Percentiles rank a stretch among this genome's conserved stretches.
These are phyloP conservation scores for Chrysosporium keratinophilum DNA, from an alignment of 2,329 filamentous ascomycete species.

Conservation along the genomic window DNA sequence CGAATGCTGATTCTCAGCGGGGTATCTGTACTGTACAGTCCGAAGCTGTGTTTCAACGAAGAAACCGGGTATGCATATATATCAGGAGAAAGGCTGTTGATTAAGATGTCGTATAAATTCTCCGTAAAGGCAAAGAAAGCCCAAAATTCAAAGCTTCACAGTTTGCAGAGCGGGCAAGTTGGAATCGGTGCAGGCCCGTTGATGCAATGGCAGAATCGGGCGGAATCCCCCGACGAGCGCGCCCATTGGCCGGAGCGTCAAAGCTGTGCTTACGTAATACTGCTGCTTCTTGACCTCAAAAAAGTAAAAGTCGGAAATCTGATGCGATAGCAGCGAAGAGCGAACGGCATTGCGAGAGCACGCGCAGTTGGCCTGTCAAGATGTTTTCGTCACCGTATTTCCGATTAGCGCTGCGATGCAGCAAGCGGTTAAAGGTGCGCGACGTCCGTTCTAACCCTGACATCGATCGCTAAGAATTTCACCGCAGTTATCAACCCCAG, in stretches of 20 bases:
- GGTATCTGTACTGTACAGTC: background rate
- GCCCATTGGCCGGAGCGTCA: constrained; percentile 3
- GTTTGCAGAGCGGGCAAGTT: background rate
- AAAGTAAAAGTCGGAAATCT: background rate
- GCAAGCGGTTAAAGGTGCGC: constrained; percentile 14
- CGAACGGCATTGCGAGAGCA: background rate
- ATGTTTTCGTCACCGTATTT: constrained; percentile 16
- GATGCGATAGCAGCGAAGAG: background rate
- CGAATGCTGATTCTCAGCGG: background rate
- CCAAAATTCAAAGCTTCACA: background rate
- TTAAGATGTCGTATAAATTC: background rate
- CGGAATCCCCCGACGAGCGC: background rate
- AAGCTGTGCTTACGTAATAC: constrained; percentile 3
- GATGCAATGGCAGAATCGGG: background rate
- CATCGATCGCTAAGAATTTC: background rate
- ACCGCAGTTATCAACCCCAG: constrained; percentile 7
- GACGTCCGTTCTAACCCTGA: background rate
- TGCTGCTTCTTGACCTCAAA: background rate
- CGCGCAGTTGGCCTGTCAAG: background rate
- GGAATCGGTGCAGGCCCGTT: background rate
- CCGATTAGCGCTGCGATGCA: constrained; percentile 11
- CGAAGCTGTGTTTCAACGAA: background rate
- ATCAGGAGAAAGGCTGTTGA: background rate
- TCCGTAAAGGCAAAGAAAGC: background rate
- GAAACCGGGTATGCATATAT: background rate